Percentiles rank a stretch among this genome's conserved stretches.
phyloP scores from a whole-genome alignment of 345 rosid species.

The Abelmoschus esculentus region DNA sequence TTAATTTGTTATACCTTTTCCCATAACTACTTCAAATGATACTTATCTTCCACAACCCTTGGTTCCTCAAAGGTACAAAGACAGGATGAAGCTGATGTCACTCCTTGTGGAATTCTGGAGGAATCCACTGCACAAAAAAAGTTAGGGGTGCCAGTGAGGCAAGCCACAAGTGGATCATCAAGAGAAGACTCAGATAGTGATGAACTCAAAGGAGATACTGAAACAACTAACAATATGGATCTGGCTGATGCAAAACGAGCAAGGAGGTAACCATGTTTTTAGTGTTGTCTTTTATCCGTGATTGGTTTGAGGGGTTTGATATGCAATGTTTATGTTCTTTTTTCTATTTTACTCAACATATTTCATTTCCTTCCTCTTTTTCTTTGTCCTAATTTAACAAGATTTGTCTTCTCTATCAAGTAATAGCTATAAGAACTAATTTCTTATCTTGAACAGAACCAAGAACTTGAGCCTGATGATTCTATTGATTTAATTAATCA shows the following conservation, averaged over 20 bases:
- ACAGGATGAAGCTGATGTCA: slow-evolving; percentile 34
- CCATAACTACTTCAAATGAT: neutral
- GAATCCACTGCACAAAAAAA: slow-evolving; percentile 32
- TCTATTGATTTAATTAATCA: neutral
- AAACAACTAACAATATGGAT: slow-evolving; percentile 48
- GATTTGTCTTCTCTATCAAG: neutral
- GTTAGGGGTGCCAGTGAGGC: slow-evolving; percentile 43
- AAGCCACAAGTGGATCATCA: slow-evolving; percentile 83
- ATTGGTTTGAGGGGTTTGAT: slow-evolving; percentile 4
- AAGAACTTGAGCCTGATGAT: slow-evolving; percentile 6
- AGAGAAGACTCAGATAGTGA: slow-evolving; percentile 88
- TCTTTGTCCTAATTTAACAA: neutral
- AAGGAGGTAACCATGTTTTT: slow-evolving; percentile 44
- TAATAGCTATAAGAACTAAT: neutral
- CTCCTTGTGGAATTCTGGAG: slow-evolving; percentile 25
- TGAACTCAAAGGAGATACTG: slow-evolving; percentile 83
- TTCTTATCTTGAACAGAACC: slow-evolving; percentile 1
- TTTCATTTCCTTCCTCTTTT: neutral
- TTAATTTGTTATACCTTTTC: neutral
- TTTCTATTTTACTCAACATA: neutral
- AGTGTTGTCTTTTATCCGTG: neutral
- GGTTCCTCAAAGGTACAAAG: slow-evolving; percentile 35
- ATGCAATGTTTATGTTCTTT: neutral
- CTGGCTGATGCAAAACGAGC: slow-evolving; percentile 58
- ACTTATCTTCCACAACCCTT: slow-evolving; percentile 18